Evolutionary conservation across 2,329 filamentous ascomycete genomes (phyloP).

Genomic region (Fusarium tuaranense): DNA sequence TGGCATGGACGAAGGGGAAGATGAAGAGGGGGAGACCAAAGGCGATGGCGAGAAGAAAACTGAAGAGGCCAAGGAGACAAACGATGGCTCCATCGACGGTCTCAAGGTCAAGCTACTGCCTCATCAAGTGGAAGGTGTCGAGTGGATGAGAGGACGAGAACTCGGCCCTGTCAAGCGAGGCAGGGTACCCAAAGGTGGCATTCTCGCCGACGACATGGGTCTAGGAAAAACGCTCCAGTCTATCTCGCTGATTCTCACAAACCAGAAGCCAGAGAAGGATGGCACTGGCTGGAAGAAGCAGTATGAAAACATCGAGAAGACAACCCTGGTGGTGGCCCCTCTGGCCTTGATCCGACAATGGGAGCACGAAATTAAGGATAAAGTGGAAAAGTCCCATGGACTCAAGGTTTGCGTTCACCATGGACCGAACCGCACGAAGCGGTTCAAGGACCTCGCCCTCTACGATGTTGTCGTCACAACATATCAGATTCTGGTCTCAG

Average conservation of each 20-base stretch:
- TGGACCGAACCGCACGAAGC: slow-evolving; percentile 85
- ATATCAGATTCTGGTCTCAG: slow-evolving; percentile 94
- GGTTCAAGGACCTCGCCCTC: slow-evolving; percentile 77
- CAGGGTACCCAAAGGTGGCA: slow-evolving; percentile 87
- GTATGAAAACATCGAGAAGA: slow-evolving; percentile 76
- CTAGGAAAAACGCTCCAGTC: slow-evolving; percentile 97
- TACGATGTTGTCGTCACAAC: slow-evolving; percentile 98
- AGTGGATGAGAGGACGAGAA: slow-evolving; percentile 96
- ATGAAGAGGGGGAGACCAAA: slow-evolving; percentile 51
- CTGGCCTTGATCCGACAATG: slow-evolving; percentile 96
- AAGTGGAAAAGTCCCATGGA: slow-evolving; percentile 75
- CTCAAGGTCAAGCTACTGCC: slow-evolving; percentile 89
- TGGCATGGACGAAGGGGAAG: slow-evolving; percentile 78
- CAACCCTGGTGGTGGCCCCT: slow-evolving; percentile 92
- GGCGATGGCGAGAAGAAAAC: slow-evolving; percentile 35
- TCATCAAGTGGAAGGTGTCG: slow-evolving; percentile 93
- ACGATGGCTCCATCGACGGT: slow-evolving; percentile 74
- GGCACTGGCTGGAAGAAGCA: slow-evolving; percentile 74
- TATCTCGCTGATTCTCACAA: slow-evolving; percentile 87
- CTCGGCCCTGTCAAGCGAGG: slow-evolving; percentile 86
- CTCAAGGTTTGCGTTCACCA: slow-evolving; percentile 92
- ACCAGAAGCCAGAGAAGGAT: slow-evolving; percentile 74
- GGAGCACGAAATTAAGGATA: slow-evolving; percentile 92
- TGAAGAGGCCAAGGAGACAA: slow-evolving; percentile 47
- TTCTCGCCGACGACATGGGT: slow-evolving; percentile 97